Percentiles rank a stretch among this genome's conserved stretches.
Evolutionary conservation across 2,329 filamentous ascomycete genomes (phyloP).

Genomic region (Lasiodiplodia theobromae): DNA sequence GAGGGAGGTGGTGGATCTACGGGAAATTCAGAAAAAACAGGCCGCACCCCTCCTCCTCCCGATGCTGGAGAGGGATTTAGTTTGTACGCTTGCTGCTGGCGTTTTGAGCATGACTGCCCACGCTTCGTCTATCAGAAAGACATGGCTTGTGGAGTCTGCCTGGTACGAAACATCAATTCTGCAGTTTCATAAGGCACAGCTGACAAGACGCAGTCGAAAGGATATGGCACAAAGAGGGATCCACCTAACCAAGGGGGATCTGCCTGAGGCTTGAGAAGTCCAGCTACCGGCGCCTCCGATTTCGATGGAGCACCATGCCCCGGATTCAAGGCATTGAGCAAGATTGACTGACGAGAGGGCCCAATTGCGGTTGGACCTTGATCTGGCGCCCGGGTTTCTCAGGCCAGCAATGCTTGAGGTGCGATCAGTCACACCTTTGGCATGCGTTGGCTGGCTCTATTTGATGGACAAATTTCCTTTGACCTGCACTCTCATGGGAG

Average conservation of each 20-base stretch:
- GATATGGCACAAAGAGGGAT: background rate
- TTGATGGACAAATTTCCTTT: slow-evolving; percentile 8
- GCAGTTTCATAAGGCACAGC: background rate
- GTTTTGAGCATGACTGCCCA: background rate
- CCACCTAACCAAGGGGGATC: too few species aligned
- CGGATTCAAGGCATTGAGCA: background rate
- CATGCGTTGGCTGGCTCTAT: background rate
- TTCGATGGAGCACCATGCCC: slow-evolving; percentile 2
- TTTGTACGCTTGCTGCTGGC: background rate
- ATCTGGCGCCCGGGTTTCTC: background rate
- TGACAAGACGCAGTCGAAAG: background rate
- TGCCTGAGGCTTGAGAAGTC: too few species aligned
- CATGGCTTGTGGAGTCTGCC: background rate
- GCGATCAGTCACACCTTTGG: slow-evolving; percentile 15
- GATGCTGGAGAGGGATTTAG: background rate
- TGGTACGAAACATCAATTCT: background rate
- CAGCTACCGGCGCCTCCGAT: background rate
- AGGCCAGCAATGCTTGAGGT: background rate
- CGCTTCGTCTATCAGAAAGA: background rate
- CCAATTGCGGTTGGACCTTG: background rate
- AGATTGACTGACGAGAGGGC: background rate
- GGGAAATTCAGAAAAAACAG: background rate
- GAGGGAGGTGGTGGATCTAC: background rate
- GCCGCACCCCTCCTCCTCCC: background rate
- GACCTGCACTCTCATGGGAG: slow-evolving; percentile 3